These are phyloP conservation scores for Iberis pinnata DNA, from an alignment of 345 rosid genomes.

Conservation along the genomic window DNA sequence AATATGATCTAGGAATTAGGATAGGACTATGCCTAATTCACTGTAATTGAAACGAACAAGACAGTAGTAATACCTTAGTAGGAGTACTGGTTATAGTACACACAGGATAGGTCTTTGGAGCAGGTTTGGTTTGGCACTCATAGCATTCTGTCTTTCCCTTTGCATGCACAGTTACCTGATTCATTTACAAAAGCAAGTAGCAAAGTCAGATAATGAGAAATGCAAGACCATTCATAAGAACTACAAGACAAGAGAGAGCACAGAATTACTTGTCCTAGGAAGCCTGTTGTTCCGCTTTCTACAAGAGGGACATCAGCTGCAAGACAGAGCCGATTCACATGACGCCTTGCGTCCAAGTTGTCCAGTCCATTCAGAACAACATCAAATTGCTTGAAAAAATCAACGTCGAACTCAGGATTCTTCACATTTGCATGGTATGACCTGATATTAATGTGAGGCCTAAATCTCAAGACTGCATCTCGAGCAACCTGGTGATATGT, in stretches of 20 bases:
- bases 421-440: slow-evolving; percentile 91
- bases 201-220: slow-evolving; percentile 17
- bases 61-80: slow-evolving; percentile 57
- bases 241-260: not conserved
- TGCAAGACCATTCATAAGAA: not conserved
- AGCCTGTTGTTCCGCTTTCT: slow-evolving; percentile 98
- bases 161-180: slow-evolving; percentile 81
- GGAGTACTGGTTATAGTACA: slow-evolving; percentile 99
- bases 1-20: not conserved
- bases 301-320: slow-evolving; percentile 94
- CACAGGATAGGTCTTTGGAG: slow-evolving; percentile 96
- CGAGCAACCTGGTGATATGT: slow-evolving; percentile 72
- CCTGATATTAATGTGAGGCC: slow-evolving; percentile 73
- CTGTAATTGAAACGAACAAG: not conserved
- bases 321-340: slow-evolving; percentile 97
- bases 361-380: slow-evolving; percentile 96
- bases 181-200: slow-evolving; percentile 13
- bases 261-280: slow-evolving; percentile 82
- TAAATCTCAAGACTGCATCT: slow-evolving; percentile 88
- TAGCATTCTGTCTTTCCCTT: slow-evolving; percentile 96
- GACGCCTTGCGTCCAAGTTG: slow-evolving; percentile 92
- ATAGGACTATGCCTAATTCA: slow-evolving; percentile 2
- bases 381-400: slow-evolving; percentile 86
- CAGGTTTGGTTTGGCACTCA: slow-evolving; percentile 92
- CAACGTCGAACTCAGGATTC: slow-evolving; percentile 71